These are phyloP conservation scores for Xerocomellus amylosporus DNA, from an alignment of 768 basidiomycete species.

Conservation along the genomic window DNA sequence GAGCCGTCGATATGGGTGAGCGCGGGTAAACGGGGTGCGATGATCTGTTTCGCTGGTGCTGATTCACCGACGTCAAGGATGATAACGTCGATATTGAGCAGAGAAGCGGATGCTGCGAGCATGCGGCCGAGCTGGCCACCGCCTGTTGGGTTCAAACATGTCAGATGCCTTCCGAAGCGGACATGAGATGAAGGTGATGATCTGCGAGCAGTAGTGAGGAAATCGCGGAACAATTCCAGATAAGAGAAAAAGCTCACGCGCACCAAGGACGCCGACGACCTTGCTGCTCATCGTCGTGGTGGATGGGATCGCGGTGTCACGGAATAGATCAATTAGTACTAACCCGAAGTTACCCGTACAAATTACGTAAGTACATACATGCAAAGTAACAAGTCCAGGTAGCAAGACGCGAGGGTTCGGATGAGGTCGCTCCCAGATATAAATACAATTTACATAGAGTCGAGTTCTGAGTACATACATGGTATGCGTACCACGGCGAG, in stretches of 20 bases:
- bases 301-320: not conserved
- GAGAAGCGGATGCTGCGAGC: conserved; percentile 86
- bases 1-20: conserved; percentile 80
- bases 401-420: too few relatives aligned
- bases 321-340: too few relatives aligned
- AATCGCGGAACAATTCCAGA: not conserved
- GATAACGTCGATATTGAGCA: conserved; percentile 78
- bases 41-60: conserved; percentile 87
- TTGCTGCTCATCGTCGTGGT: conserved; percentile 24
- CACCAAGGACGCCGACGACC: conserved; percentile 30
- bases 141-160: conserved; percentile 44
- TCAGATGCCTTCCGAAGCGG: not conserved
- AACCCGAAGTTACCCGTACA: not conserved
- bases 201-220: conserved; percentile 15
- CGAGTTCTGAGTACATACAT: too few relatives aligned
- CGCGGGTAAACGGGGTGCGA: conserved; percentile 50
- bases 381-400: too few relatives aligned
- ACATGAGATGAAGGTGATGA: not conserved
- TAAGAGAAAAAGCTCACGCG: conserved; percentile 20
- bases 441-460: too few relatives aligned
- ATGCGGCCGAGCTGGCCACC: conserved; percentile 98
- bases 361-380: not conserved
- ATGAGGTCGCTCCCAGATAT: too few relatives aligned
- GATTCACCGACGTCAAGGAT: conserved; percentile 82
- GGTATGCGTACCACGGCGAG: too few relatives aligned